Percentiles rank a stretch among this genome's conserved stretches.
Conservation (phyloP, 2,329 filamentous ascomycete species). For the Botrytis tulipae region DNA sequence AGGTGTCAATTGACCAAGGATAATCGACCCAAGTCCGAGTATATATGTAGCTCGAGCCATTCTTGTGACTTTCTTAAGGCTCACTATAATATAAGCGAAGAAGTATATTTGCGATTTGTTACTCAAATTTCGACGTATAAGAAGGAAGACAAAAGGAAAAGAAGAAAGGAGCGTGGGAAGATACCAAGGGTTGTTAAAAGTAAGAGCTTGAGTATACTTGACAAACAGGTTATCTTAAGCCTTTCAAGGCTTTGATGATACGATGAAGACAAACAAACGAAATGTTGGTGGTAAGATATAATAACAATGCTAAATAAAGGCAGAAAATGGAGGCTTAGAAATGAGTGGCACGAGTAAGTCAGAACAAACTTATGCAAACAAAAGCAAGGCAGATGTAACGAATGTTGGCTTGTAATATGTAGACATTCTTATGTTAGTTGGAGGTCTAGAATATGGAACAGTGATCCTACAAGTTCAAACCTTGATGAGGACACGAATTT, state of each 20-base stretch:
- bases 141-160: not conserved
- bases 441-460: conserved; percentile 5
- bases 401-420: conserved; percentile 13
- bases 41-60: conserved; percentile 9
- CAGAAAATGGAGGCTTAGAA: not conserved
- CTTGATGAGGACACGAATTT: not conserved
- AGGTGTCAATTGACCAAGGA: conserved; percentile 2
- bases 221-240: conserved; percentile 2
- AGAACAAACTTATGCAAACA: conserved; percentile 13
- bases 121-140: not conserved
- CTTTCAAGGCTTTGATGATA: not conserved
- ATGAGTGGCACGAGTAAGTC: not conserved
- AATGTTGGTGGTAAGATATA: not conserved
- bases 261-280: not conserved
- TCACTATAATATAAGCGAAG: not conserved
- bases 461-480: not conserved
- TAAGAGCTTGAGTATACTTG: not conserved
- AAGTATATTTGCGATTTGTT: not conserved
- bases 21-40: conserved; percentile 1
- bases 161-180: not conserved
- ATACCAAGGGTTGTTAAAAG: conserved; percentile 1
- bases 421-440: conserved; percentile 3
- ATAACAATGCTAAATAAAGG: not conserved
- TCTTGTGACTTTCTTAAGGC: not conserved
- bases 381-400: not conserved